Evolutionary conservation across 805 yeast genomes (phyloP).

Genomic region (Hanseniaspora jakobsenii): DNA sequence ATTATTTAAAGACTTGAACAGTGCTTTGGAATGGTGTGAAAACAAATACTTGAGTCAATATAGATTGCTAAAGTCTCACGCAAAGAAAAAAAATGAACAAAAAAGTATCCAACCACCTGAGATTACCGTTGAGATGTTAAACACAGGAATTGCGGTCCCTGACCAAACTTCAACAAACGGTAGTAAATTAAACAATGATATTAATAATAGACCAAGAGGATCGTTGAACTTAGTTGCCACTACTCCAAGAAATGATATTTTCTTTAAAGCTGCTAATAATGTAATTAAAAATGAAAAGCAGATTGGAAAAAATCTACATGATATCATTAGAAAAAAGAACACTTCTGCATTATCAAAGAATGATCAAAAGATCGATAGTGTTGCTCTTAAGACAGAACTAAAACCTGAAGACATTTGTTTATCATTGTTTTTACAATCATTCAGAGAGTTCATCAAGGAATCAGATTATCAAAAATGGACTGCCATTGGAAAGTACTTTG

Average conservation of each 20-base stretch:
- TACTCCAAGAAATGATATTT: conserved; percentile 34
- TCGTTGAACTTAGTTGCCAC: conserved; percentile 3
- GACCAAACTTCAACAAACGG: background rate
- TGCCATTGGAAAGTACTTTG: conserved; percentile 31
- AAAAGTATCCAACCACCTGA: background rate
- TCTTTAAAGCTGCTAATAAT: conserved; percentile 32
- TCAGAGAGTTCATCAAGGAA: conserved; percentile 22
- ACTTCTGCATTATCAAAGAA: background rate
- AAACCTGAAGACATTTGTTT: conserved; percentile 13
- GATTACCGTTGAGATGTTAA: background rate
- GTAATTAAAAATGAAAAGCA: conserved; percentile 26
- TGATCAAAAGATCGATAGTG: conserved; percentile 3
- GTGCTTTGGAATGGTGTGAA: conserved; percentile 94
- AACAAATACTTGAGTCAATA: conserved; percentile 55
- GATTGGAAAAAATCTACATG: conserved; percentile 20
- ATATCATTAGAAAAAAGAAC: conserved; percentile 13
- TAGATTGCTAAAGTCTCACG: conserved; percentile 27
- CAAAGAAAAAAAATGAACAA: conserved; percentile 5
- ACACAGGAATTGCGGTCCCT: conserved; percentile 16
- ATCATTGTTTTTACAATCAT: conserved; percentile 23
- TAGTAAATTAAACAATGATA: too few relatives aligned
- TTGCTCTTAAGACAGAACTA: conserved; percentile 17
- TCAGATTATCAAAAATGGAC: conserved; percentile 14
- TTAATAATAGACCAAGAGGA: too few relatives aligned
- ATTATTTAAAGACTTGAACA: conserved; percentile 66